These are phyloP conservation scores for Alternaria arbusti DNA, from an alignment of 2,329 filamentous ascomycete species.

Conservation along the genomic window DNA sequence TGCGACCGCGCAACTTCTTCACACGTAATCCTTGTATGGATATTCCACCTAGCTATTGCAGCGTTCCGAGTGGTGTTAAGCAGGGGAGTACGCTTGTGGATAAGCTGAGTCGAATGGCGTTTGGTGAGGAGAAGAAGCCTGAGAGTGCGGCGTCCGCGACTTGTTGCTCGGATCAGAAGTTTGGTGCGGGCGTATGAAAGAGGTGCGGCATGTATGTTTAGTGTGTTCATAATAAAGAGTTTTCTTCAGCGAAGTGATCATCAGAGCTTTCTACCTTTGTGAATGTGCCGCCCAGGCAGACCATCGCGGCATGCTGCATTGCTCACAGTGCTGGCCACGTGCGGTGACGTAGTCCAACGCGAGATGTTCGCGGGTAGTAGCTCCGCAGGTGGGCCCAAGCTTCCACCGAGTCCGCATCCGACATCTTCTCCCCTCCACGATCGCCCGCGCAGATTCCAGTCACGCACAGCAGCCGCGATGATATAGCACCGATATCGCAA, in stretches of 20 bases:
- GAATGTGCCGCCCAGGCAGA: not conserved
- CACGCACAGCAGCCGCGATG: slow-evolving; percentile 5
- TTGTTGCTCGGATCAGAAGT: slow-evolving; percentile 27
- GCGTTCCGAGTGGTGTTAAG: slow-evolving; percentile 72
- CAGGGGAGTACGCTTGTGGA: slow-evolving; percentile 57
- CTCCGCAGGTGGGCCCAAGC: slow-evolving; percentile 18
- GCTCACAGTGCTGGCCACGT: not conserved
- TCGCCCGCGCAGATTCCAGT: not conserved
- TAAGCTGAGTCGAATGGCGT: slow-evolving; percentile 58
- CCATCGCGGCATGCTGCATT: not conserved
- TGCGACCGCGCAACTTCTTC: slow-evolving; percentile 85
- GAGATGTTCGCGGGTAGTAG: not conserved
- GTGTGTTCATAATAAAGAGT: not conserved
- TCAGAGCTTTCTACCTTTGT: not conserved
- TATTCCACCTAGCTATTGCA: slow-evolving; percentile 76
- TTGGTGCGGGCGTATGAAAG: slow-evolving; percentile 24
- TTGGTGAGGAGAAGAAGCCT: slow-evolving; percentile 46
- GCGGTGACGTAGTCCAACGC: slow-evolving; percentile 5
- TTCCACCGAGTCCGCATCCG: slow-evolving; percentile 8
- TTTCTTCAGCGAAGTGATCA: not conserved
- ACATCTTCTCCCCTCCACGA: slow-evolving; percentile 11
- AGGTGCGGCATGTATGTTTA: not conserved
- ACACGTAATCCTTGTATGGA: slow-evolving; percentile 78
- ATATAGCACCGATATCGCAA: not conserved
- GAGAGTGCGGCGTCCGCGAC: slow-evolving; percentile 8